Conservation (phyloP, 495 filamentous ascomycete species). For the Hypoxylon fragiforme region DNA sequence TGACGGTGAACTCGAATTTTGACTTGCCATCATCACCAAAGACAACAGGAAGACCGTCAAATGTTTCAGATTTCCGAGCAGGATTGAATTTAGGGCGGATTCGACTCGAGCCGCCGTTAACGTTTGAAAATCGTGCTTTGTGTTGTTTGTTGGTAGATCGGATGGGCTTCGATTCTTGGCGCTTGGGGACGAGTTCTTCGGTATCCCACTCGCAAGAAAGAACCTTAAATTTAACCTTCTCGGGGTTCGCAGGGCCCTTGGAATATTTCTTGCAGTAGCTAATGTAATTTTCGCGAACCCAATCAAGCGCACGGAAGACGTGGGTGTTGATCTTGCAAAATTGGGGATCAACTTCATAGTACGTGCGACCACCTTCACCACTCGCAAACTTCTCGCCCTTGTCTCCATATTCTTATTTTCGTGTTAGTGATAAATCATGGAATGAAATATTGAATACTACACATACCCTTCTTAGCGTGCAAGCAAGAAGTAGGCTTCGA, state of each 20-base stretch:
- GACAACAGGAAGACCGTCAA: slow-evolving; percentile 24
- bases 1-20: slow-evolving; percentile 29
- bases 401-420: slow-evolving; percentile 2
- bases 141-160: slow-evolving; percentile 11
- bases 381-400: slow-evolving; percentile 25
- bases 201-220: slow-evolving; percentile 38
- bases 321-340: slow-evolving; percentile 33
- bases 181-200: slow-evolving; percentile 23
- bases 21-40: slow-evolving; percentile 34
- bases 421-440: slow-evolving; percentile 5
- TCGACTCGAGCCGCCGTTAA: slow-evolving; percentile 8
- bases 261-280: slow-evolving; percentile 25
- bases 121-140: slow-evolving; percentile 1
- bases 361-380: slow-evolving; percentile 31
- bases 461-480: slow-evolving; percentile 23
- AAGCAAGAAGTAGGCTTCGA: slow-evolving; percentile 8
- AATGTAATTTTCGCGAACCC: slow-evolving; percentile 39
- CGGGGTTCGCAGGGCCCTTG: slow-evolving; percentile 22
- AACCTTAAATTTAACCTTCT: slow-evolving; percentile 36
- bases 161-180: slow-evolving; percentile 1
- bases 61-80: not conserved
- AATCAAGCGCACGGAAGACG: slow-evolving; percentile 29
- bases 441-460: not conserved
- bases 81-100: not conserved
- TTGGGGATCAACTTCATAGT: slow-evolving; percentile 34